Conservation (phyloP, 2,329 filamentous ascomycete species). For the Lachnellula cervina region DNA sequence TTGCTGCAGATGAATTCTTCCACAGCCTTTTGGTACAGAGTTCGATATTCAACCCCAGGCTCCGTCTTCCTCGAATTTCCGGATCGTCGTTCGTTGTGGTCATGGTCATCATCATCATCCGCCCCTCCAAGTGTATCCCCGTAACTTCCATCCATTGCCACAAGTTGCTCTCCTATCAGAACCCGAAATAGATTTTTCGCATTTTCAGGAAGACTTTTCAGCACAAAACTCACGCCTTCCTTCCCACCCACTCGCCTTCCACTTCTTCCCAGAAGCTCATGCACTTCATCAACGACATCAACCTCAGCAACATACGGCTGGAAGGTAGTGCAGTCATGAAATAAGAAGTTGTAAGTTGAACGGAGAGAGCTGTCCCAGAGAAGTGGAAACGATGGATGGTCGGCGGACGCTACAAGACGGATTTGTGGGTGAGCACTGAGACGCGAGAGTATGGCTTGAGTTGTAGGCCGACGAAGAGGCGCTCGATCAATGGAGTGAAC, state of each 20-base stretch:
- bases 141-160: slow-evolving; percentile 53
- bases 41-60: slow-evolving; percentile 78
- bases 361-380: slow-evolving; percentile 88
- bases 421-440: slow-evolving; percentile 71
- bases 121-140: slow-evolving; percentile 43
- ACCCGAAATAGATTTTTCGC: slow-evolving; percentile 82
- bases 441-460: slow-evolving; percentile 69
- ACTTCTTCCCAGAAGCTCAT: slow-evolving; percentile 77
- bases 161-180: slow-evolving; percentile 77
- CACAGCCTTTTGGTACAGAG: slow-evolving; percentile 89
- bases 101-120: slow-evolving; percentile 46
- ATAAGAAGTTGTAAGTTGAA: slow-evolving; percentile 77
- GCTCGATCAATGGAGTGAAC: slow-evolving; percentile 84
- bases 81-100: slow-evolving; percentile 30
- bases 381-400: slow-evolving; percentile 81
- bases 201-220: slow-evolving; percentile 87
- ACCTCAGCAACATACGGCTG: slow-evolving; percentile 66
- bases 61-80: slow-evolving; percentile 26
- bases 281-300: slow-evolving; percentile 85
- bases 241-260: slow-evolving; percentile 77
- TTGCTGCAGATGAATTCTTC: slow-evolving; percentile 97
- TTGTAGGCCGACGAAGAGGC: slow-evolving; percentile 64
- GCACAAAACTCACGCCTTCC: slow-evolving; percentile 86
- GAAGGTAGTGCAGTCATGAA: slow-evolving; percentile 94
- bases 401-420: slow-evolving; percentile 72